Percentiles rank a stretch among this genome's conserved stretches.
These are phyloP conservation scores for Castanopsis chinensis DNA, from an alignment of 306 rosid genomes.

Conservation along the genomic window DNA sequence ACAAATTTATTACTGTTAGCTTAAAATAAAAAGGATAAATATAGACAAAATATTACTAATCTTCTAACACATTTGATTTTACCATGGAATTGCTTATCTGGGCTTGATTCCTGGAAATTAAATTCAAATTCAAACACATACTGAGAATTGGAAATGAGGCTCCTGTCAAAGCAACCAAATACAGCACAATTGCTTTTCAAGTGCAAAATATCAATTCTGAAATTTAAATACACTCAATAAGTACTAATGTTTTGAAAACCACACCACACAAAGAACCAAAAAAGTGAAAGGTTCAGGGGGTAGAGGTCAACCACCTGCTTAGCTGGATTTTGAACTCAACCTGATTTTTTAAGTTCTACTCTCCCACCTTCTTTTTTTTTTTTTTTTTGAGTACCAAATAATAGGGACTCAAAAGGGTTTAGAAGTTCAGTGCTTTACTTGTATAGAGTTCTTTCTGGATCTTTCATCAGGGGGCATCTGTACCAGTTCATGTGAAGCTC, in stretches of 20 bases:
- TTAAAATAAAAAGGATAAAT: background rate
- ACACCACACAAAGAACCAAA: too few relatives aligned
- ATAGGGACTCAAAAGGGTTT: conserved; percentile 4
- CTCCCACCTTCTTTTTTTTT: conserved; percentile 8
- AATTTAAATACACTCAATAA: background rate
- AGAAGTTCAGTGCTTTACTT: conserved; percentile 49
- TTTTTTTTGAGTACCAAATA: conserved; percentile 10
- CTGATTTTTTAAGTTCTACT: background rate
- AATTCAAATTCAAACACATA: background rate
- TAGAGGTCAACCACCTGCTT: background rate
- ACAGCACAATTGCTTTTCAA: background rate
- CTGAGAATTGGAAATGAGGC: background rate
- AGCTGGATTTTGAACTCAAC: background rate
- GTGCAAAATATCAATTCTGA: background rate
- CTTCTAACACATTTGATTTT: background rate
- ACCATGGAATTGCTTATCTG: background rate
- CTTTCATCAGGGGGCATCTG: conserved; percentile 33
- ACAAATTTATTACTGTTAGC: background rate
- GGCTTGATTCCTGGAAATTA: background rate
- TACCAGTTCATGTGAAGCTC: conserved; percentile 37
- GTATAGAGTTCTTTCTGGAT: conserved; percentile 46
- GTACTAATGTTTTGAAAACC: too few relatives aligned
- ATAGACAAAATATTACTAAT: background rate
- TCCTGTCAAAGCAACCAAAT: background rate
- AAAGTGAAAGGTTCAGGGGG: too few relatives aligned